Percentiles rank a stretch among this genome's conserved stretches.
Evolutionary conservation across 2,329 filamentous ascomycete species (phyloP).

Genomic region (Chalara sp.): DNA sequence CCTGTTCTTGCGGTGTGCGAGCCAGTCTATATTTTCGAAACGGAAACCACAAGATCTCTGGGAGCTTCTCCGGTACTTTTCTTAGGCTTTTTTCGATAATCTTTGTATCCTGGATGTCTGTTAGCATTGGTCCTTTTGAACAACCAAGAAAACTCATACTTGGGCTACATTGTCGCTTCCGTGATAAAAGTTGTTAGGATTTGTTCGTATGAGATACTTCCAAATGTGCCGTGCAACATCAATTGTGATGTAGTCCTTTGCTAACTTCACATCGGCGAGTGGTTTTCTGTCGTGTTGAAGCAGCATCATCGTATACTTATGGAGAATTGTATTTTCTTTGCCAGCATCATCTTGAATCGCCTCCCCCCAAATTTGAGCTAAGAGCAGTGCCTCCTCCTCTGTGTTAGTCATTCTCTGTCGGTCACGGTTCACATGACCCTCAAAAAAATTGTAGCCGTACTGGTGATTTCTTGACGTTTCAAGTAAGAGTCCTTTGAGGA

Average conservation of each 20-base stretch:
- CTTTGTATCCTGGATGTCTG: slow-evolving; percentile 1
- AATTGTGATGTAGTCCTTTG: slow-evolving; percentile 5
- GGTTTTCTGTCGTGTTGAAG: slow-evolving; percentile 5
- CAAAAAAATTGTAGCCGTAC: slow-evolving; percentile 12
- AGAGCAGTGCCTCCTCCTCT: background rate
- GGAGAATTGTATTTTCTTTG: background rate
- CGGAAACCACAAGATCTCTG: slow-evolving; percentile 6
- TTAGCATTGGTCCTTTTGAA: background rate
- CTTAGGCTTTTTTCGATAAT: slow-evolving; percentile 10
- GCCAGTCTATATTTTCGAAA: slow-evolving; percentile 4
- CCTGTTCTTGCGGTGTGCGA: slow-evolving; percentile 8
- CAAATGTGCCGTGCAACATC: slow-evolving; percentile 13
- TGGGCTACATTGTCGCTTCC: background rate
- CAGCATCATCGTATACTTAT: slow-evolving; percentile 17
- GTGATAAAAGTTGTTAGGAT: slow-evolving; percentile 10
- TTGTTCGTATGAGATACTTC: slow-evolving; percentile 5
- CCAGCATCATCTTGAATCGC: background rate
- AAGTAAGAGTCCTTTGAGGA: slow-evolving; percentile 14
- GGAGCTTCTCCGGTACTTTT: slow-evolving; percentile 5
- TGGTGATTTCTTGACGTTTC: slow-evolving; percentile 1
- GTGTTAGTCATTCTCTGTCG: slow-evolving; percentile 6
- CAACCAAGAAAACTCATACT: too few species aligned
- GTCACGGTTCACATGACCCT: slow-evolving; percentile 11
- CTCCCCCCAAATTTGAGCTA: slow-evolving; percentile 12
- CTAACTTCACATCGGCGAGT: slow-evolving; percentile 13